These are phyloP conservation scores for Cephalotrichum gorgonifer DNA, from an alignment of 2,329 filamentous ascomycete species.

Conservation along the genomic window DNA sequence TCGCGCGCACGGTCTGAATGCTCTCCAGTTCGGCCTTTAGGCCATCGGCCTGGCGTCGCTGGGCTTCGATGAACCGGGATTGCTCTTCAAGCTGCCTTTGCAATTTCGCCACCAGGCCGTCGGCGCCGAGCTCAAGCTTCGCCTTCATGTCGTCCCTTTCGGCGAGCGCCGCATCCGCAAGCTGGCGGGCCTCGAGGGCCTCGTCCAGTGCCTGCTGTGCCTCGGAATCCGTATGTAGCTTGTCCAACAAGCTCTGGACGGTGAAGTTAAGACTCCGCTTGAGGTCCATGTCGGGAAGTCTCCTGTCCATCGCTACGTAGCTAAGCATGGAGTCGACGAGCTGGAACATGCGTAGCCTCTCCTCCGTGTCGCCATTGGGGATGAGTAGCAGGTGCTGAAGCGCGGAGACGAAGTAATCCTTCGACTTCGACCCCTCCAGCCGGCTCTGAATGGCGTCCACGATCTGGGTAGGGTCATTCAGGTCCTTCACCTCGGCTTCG, in stretches of 20 bases:
- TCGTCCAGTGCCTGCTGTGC: conserved; percentile 88
- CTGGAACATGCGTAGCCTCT: conserved; percentile 91
- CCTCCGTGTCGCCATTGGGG: conserved; percentile 82
- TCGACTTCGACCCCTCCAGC: conserved; percentile 70
- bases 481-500: conserved; percentile 78
- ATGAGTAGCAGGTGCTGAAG: conserved; percentile 93
- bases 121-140: conserved; percentile 80
- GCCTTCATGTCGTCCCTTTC: conserved; percentile 92
- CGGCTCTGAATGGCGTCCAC: conserved; percentile 86
- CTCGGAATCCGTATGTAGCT: conserved; percentile 92
- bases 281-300: conserved; percentile 91
- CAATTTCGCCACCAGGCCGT: conserved; percentile 84
- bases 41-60: conserved; percentile 73
- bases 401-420: conserved; percentile 93
- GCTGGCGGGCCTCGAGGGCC: conserved; percentile 77
- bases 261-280: conserved; percentile 98
- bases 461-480: conserved; percentile 88
- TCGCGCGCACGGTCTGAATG: conserved; percentile 72
- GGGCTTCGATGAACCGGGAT: conserved; percentile 78
- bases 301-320: conserved; percentile 96
- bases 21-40: conserved; percentile 85
- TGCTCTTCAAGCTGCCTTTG: conserved; percentile 95
- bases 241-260: conserved; percentile 88
- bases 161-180: conserved; percentile 90
- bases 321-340: conserved; percentile 98